A percentile compares a stretch with the other conserved stretches of the same genome.
Conservation (phyloP, 768 basidiomycete genomes). For the Pluteus cervinus region DNA sequence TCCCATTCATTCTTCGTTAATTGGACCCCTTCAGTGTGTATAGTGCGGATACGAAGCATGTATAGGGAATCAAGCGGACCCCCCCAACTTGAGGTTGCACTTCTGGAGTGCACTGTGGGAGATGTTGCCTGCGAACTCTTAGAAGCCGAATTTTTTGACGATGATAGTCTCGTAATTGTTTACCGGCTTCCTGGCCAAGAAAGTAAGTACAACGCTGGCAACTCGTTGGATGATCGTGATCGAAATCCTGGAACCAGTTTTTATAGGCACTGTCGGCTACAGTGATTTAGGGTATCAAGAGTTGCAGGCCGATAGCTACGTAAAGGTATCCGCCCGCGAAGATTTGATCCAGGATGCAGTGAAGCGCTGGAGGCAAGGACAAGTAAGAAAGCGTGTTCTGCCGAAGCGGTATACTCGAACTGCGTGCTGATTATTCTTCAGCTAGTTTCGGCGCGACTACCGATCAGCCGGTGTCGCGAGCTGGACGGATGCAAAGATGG, state of each 20-base stretch:
- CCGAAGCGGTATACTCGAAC: slow-evolving; percentile 20
- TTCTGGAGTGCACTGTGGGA: slow-evolving; percentile 50
- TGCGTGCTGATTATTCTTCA: slow-evolving; percentile 28
- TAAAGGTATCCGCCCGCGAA: slow-evolving; percentile 53
- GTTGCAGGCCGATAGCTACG: slow-evolving; percentile 41
- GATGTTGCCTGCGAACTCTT: slow-evolving; percentile 46
- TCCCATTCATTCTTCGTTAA: too few species aligned
- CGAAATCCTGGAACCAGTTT: slow-evolving; percentile 40
- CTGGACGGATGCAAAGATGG: slow-evolving; percentile 48
- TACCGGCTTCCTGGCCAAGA: slow-evolving; percentile 42
- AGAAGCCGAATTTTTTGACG: slow-evolving; percentile 77
- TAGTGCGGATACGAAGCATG: too few species aligned
- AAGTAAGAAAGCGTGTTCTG: slow-evolving; percentile 42
- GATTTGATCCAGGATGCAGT: slow-evolving; percentile 56
- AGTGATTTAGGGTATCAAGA: slow-evolving; percentile 52
- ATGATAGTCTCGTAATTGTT: slow-evolving; percentile 59
- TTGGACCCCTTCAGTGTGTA: too few species aligned
- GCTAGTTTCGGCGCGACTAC: slow-evolving; percentile 42
- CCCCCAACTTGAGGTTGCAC: slow-evolving; percentile 39
- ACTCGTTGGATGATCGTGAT: slow-evolving; percentile 28
- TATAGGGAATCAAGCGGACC: slow-evolving; percentile 12
- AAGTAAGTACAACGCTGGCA: slow-evolving; percentile 37
- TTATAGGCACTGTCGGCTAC: slow-evolving; percentile 62
- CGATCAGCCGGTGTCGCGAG: slow-evolving; percentile 52
- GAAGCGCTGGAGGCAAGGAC: slow-evolving; percentile 51